Percentiles rank a stretch among this genome's conserved stretches.
Conservation (phyloP, 2,329 filamentous ascomycete species). For the Fusarium paranaense region DNA sequence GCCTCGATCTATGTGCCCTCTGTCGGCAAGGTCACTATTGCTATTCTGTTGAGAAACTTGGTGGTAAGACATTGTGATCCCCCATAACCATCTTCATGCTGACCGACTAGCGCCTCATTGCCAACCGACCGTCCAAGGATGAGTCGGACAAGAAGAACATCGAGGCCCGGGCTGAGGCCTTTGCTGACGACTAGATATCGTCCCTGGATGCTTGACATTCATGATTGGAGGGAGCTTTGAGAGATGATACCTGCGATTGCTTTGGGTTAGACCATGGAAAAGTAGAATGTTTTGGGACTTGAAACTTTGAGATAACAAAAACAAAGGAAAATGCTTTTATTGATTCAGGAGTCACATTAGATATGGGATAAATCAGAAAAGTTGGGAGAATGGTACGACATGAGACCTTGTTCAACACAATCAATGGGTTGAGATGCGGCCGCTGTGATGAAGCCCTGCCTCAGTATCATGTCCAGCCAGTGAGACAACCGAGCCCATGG, state of each 20-base stretch:
- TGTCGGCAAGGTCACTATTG: constrained; percentile 97
- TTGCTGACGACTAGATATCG: constrained; percentile 51
- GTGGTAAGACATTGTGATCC: constrained; percentile 69
- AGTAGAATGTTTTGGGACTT: constrained; percentile 15
- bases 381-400: constrained; percentile 6
- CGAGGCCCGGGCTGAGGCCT: constrained; percentile 57
- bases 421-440: background rate
- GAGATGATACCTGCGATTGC: constrained; percentile 11
- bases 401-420: constrained; percentile 4
- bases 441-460: too few species aligned
- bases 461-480: background rate
- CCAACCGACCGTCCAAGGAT: constrained; percentile 59
- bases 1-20: constrained; percentile 97
- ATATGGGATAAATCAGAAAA: constrained; percentile 36
- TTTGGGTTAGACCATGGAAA: constrained; percentile 30
- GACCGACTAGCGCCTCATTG: constrained; percentile 60
- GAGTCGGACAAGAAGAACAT: constrained; percentile 49
- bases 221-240: background rate
- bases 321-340: constrained; percentile 29
- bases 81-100: constrained; percentile 31
- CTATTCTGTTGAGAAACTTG: constrained; percentile 88
- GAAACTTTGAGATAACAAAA: constrained; percentile 10
- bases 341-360: constrained; percentile 30
- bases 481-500: background rate
- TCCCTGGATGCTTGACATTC: background rate